These are phyloP conservation scores for Mycena kentingensis DNA, from an alignment of 768 basidiomycete species.

Conservation along the genomic window DNA sequence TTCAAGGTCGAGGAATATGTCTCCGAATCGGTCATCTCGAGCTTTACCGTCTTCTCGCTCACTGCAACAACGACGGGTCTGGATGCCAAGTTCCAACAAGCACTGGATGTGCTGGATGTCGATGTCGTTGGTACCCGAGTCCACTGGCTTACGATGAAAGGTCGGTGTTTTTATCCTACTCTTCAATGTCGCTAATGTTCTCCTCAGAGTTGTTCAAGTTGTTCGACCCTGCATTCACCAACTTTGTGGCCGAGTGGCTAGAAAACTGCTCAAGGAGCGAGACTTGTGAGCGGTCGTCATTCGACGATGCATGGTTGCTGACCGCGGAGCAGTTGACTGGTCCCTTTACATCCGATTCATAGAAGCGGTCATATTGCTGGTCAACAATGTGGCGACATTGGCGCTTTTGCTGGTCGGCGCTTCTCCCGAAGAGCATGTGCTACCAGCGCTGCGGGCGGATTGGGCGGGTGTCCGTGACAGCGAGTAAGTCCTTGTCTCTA, in stretches of 20 bases:
- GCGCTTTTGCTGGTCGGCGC: conserved; percentile 33
- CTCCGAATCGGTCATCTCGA: conserved; percentile 41
- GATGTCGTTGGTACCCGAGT: conserved; percentile 64
- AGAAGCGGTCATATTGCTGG: conserved; percentile 39
- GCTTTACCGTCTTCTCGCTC: conserved; percentile 50
- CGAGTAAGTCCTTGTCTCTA: conserved; percentile 34
- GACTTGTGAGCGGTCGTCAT: conserved; percentile 44
- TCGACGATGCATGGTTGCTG: conserved; percentile 6
- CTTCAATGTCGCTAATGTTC: conserved; percentile 1
- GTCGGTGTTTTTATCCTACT: conserved; percentile 33
- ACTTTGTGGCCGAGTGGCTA: conserved; percentile 50
- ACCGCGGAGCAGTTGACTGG: conserved; percentile 55
- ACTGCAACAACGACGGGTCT: conserved; percentile 55
- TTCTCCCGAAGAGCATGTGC: conserved; percentile 21
- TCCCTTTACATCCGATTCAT: conserved; percentile 48
- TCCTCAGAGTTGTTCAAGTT: conserved; percentile 41
- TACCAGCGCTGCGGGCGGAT: conserved; percentile 38
- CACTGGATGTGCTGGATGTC: conserved; percentile 44
- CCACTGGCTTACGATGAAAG: conserved; percentile 45
- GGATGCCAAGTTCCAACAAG: conserved; percentile 54
- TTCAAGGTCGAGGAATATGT: conserved; percentile 53
- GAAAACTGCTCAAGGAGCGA: conserved; percentile 43
- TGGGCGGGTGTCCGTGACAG: conserved; percentile 36
- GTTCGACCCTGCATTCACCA: conserved; percentile 40
- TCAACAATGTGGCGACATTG: conserved; percentile 40